These are phyloP conservation scores for Kondoa malvinella DNA, from an alignment of 768 basidiomycete genomes.

Conservation along the genomic window DNA sequence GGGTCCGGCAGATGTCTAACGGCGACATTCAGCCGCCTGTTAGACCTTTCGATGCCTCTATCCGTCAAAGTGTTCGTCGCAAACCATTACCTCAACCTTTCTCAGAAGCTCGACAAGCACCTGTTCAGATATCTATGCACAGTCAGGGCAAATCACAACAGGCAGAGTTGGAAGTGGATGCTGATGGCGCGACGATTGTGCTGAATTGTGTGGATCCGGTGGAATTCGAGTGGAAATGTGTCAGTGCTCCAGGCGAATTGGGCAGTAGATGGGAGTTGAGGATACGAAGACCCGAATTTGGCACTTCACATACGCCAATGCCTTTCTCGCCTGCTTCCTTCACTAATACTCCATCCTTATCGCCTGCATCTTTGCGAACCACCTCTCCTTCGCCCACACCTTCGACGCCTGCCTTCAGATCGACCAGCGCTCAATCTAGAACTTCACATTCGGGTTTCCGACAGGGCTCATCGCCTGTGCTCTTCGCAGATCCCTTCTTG, in stretches of 20 bases:
- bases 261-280: background rate
- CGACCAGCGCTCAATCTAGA: no score
- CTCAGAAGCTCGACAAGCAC: background rate
- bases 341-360: background rate
- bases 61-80: background rate
- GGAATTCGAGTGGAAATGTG: background rate
- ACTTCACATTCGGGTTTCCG: background rate
- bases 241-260: background rate
- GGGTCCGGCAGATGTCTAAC: background rate
- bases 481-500: background rate
- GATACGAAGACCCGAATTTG: background rate
- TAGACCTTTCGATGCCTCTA: background rate
- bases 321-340: background rate
- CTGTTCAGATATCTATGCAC: background rate
- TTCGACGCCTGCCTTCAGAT: background rate
- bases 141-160: background rate
- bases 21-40: background rate
- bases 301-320: background rate
- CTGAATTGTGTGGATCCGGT: background rate
- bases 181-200: background rate
- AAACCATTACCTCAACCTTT: background rate
- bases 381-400: background rate
- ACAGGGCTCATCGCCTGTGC: background rate
- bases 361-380: background rate
- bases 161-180: background rate